These are phyloP conservation scores for Debaryomycetaceae sp. DNA, from an alignment of 1,139 yeast species.

Conservation along the genomic window DNA sequence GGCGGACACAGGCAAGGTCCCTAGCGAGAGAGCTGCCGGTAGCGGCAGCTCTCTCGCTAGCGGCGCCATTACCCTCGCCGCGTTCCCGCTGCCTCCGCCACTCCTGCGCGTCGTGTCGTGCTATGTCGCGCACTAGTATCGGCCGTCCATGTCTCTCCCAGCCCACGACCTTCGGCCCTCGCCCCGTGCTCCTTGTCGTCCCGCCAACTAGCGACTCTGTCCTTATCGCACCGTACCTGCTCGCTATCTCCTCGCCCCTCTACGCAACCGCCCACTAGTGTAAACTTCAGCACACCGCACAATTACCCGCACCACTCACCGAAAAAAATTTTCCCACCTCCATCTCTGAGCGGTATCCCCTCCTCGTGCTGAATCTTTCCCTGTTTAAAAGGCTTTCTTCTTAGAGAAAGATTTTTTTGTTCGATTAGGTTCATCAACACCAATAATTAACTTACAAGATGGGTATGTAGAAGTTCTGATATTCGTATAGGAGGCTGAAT, in stretches of 20 bases:
- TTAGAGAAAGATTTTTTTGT: slow-evolving; percentile 4
- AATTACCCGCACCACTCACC: slow-evolving; percentile 12
- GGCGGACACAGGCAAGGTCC: too few relatives aligned
- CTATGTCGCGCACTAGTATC: too few relatives aligned
- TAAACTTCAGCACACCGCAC: slow-evolving; percentile 14
- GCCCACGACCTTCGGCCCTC: too few relatives aligned
- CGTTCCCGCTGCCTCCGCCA: too few relatives aligned
- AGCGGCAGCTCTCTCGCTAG: too few relatives aligned
- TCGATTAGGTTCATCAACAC: slow-evolving; percentile 18
- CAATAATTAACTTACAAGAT: slow-evolving; percentile 25
- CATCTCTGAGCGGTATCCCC: slow-evolving; percentile 8
- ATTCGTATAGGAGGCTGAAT: too few relatives aligned
- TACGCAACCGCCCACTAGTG: slow-evolving; percentile 2
- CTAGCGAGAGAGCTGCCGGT: background rate
- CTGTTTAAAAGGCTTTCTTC: slow-evolving; percentile 8
- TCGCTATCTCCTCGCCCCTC: too few relatives aligned
- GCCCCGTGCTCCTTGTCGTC: background rate
- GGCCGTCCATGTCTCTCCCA: too few relatives aligned
- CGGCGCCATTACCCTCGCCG: too few relatives aligned
- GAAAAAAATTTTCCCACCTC: slow-evolving; percentile 11
- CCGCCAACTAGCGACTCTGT: background rate
- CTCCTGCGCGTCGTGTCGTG: too few relatives aligned
- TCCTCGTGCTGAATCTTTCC: slow-evolving; percentile 17
- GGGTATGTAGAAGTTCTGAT: slow-evolving; percentile 30
- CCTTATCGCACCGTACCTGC: background rate